A percentile compares a stretch with the other conserved stretches of the same genome.
These are phyloP conservation scores for Bolboschoenoplectus hybrid DNA, from an alignment of 202 grass and related monocot species.

Conservation along the genomic window DNA sequence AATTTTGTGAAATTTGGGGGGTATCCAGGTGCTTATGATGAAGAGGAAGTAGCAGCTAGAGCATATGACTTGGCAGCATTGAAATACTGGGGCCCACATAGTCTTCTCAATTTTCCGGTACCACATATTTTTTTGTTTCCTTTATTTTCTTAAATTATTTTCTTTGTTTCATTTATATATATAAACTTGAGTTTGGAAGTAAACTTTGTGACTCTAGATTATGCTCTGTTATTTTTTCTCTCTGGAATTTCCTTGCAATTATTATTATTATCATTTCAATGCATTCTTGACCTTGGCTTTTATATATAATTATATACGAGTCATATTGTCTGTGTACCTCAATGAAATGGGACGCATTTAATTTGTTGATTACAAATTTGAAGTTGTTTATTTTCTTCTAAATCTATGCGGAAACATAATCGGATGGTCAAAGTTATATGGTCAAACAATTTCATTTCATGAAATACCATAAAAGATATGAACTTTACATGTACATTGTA, in stretches of 20 bases:
- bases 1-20: background rate
- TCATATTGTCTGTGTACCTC: background rate
- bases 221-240: constrained; percentile 19
- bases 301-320: too few species aligned
- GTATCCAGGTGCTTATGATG: constrained; percentile 73
- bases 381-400: background rate
- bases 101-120: constrained; percentile 91
- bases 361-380: background rate
- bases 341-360: background rate
- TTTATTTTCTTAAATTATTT: background rate
- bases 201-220: background rate
- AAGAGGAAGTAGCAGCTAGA: constrained; percentile 78
- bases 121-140: background rate
- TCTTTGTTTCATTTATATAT: background rate
- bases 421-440: background rate
- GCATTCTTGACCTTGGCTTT: background rate
- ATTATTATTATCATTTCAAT: too few species aligned
- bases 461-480: background rate
- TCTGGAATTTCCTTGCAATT: background rate
- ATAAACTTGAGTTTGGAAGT: background rate
- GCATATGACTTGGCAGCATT: constrained; percentile 95
- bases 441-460: too few species aligned
- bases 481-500: background rate
- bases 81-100: constrained; percentile 92
- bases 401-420: background rate